Evolutionary conservation across 2,329 filamentous ascomycete genomes (phyloP), one percentile per base, ranked within the genome.

Genomic region (Peltaster fructicola): DNA sequence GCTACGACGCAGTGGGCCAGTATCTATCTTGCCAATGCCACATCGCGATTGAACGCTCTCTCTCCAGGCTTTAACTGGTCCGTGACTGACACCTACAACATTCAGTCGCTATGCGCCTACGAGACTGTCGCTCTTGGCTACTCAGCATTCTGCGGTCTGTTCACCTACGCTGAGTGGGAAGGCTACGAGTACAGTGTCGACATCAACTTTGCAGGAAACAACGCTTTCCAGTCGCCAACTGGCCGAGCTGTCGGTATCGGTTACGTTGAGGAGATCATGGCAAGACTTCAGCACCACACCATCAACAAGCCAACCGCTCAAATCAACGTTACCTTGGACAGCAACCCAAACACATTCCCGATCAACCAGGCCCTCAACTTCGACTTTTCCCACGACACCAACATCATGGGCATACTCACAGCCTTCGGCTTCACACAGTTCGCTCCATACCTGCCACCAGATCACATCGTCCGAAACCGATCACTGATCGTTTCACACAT

Each of bases 121-220:
- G 77, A 84, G 47, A 80, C 73, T 0, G 64, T 79, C n/a, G 69
- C 73, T 1, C 71, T 75, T 30, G 77, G 77, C 12, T 82, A 70
- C 53, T 78, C 72, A 36, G 61, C 59, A 7, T 84, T 78, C 54
- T 84, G 77, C 43, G 56, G 68, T 13, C 59, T 84, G 4, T 84
- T 82, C 44, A 80, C 68, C 1, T 78, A 73, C 36, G 58, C 72
- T 11, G 77, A 84, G 43, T 84, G 75, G 75, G 51, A 66, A 24
- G 66, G 61, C 18, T 82, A 74, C 41, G 70, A 72, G 29, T 84
- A 84, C 49, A 64, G 65, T 3, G 57, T 74, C 28, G 77, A 82
- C 35, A 56, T 82, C 17, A 50, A 44, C 15, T 82, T 78, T 39
- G 36, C 37, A 4, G 70, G 67, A 6, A 59, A 61, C 30, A 62